Conservation (phyloP, 768 basidiomycete genomes). For the Lyophyllum decastes region DNA sequence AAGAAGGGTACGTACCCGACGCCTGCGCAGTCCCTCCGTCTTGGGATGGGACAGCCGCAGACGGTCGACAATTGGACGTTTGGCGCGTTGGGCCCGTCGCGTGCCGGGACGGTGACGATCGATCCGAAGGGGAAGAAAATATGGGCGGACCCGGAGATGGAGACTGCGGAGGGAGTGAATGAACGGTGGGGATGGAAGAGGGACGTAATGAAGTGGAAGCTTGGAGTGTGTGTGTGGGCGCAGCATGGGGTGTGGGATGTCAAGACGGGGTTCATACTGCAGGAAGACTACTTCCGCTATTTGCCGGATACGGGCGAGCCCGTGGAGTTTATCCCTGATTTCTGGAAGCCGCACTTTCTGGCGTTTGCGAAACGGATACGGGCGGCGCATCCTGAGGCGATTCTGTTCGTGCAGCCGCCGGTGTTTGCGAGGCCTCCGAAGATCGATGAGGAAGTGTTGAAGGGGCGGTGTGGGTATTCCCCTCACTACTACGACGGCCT, state of each 20-base stretch:
- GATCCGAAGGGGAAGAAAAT: slow-evolving; percentile 81
- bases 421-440: slow-evolving; percentile 83
- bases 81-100: slow-evolving; percentile 73
- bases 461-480: slow-evolving; percentile 72
- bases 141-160: slow-evolving; percentile 64
- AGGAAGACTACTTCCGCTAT: slow-evolving; percentile 75
- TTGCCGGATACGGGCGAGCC: slow-evolving; percentile 40
- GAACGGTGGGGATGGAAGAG: slow-evolving; percentile 85
- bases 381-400: slow-evolving; percentile 72
- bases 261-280: slow-evolving; percentile 62
- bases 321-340: slow-evolving; percentile 75
- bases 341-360: slow-evolving; percentile 75
- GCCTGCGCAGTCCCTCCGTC: slow-evolving; percentile 76
- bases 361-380: slow-evolving; percentile 62
- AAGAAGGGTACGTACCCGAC: slow-evolving; percentile 90
- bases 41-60: slow-evolving; percentile 87
- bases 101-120: slow-evolving; percentile 73
- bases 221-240: slow-evolving; percentile 87
- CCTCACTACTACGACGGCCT: slow-evolving; percentile 95
- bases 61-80: slow-evolving; percentile 85
- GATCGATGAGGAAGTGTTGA: slow-evolving; percentile 49
- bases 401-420: slow-evolving; percentile 89
- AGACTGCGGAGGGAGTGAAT: slow-evolving; percentile 50
- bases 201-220: slow-evolving; percentile 58
- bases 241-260: slow-evolving; percentile 89